phyloP scores from a whole-genome alignment of 148 eudicot genomes.

The Pharnaceum exiguum region DNA sequence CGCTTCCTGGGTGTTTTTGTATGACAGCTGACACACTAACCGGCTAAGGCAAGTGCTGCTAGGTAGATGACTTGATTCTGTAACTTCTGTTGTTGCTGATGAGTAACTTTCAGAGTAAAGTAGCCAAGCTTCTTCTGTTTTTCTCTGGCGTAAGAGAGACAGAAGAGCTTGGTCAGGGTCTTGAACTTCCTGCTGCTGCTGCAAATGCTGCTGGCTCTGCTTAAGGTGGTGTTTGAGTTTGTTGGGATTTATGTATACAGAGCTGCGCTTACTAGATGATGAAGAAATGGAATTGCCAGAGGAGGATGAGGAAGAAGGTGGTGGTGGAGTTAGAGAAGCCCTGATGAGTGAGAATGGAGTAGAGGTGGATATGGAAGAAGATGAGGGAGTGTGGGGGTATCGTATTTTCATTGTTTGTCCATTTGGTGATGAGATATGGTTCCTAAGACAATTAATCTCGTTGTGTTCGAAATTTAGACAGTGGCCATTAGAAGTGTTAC shows the following conservation, averaged over 20 bases:
- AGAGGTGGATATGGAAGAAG: slow-evolving; percentile 24
- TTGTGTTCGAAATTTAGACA: neutral
- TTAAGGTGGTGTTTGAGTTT: slow-evolving; percentile 12
- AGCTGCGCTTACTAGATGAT: slow-evolving; percentile 5
- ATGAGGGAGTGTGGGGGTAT: slow-evolving; percentile 13
- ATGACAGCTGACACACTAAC: slow-evolving; percentile 68
- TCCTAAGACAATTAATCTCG: neutral
- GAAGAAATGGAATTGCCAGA: slow-evolving; percentile 13
- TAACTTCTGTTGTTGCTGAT: too few relatives aligned
- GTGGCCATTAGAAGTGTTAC: slow-evolving; percentile 29
- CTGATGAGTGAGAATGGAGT: slow-evolving; percentile 13
- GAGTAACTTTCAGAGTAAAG: slow-evolving; percentile 54
- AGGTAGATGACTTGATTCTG: slow-evolving; percentile 48
- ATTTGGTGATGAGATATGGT: slow-evolving; percentile 13
- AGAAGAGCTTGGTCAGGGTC: slow-evolving; percentile 57
- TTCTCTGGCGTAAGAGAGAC: slow-evolving; percentile 63
- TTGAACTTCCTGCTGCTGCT: too few relatives aligned
- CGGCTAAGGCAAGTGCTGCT: slow-evolving; percentile 84
- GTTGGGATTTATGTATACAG: neutral
- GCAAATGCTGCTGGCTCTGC: too few relatives aligned
- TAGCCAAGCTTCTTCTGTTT: slow-evolving; percentile 79
- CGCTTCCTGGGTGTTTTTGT: slow-evolving; percentile 49
- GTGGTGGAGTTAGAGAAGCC: slow-evolving; percentile 7
- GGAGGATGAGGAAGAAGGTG: slow-evolving; percentile 3
- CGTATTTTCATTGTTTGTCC: slow-evolving; percentile 48